Conservation (phyloP, 202 grass and related monocot genomes). For the Saccharum hybrid region DNA sequence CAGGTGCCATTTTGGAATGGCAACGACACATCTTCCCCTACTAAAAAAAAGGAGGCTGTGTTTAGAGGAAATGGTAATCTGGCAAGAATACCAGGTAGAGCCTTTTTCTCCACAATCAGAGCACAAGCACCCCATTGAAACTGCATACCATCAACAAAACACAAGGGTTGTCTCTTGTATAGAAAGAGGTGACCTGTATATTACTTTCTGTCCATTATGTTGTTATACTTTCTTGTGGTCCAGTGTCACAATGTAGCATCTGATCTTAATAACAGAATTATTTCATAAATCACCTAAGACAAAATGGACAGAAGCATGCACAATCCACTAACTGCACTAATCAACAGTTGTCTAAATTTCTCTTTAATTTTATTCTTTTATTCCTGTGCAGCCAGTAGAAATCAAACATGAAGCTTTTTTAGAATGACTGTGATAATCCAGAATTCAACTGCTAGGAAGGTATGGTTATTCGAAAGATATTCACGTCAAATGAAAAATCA, state of each 20-base stretch:
- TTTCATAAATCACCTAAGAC: conserved; percentile 6
- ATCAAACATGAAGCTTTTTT: conserved; percentile 18
- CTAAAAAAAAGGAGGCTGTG: background rate
- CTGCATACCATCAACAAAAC: background rate
- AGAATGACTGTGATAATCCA: background rate
- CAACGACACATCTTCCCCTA: background rate
- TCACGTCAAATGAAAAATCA: conserved; percentile 41
- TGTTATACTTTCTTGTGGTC: background rate
- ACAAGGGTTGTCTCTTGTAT: background rate
- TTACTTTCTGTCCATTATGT: background rate
- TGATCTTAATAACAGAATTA: conserved; percentile 9
- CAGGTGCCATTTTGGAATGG: conserved; percentile 11
- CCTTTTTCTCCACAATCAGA: background rate
- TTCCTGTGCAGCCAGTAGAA: background rate
- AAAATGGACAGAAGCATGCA: conserved; percentile 27
- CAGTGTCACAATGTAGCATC: background rate
- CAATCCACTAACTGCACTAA: background rate
- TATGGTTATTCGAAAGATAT: conserved; percentile 36
- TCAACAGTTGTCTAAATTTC: conserved; percentile 10
- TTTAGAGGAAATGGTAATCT: conserved; percentile 3
- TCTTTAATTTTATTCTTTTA: conserved; percentile 27
- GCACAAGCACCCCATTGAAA: background rate
- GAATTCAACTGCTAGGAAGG: background rate
- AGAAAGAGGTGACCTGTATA: background rate
- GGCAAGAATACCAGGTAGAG: background rate